Conservation (phyloP, 2,329 filamentous ascomycete genomes). For the Botrytis fabae region DNA sequence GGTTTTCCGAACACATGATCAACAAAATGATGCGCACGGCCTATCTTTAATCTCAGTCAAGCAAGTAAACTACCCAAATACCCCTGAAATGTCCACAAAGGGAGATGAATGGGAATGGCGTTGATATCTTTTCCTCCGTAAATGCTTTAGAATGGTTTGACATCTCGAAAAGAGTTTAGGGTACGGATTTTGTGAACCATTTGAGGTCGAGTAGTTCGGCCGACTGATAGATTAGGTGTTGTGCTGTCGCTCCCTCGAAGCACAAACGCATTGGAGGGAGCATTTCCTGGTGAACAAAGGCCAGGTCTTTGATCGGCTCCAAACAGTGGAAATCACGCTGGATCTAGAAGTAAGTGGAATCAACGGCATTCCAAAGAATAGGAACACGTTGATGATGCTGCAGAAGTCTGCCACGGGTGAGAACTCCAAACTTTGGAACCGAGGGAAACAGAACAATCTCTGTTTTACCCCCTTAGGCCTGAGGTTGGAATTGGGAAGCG, state of each 20-base stretch:
- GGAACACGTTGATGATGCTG: neutral
- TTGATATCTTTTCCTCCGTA: neutral
- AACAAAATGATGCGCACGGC: constrained; percentile 3
- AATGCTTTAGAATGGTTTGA: constrained; percentile 5
- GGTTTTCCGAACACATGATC: constrained; percentile 4
- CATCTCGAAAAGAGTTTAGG: neutral
- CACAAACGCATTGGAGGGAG: neutral
- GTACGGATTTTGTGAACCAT: neutral
- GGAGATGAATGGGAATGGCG: neutral
- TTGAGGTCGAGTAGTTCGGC: constrained; percentile 4
- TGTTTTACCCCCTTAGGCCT: neutral
- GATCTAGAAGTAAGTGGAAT: too few species aligned
- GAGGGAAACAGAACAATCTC: neutral
- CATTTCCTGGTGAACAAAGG: too few species aligned
- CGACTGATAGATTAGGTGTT: neutral
- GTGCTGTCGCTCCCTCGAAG: neutral
- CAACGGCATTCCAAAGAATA: neutral
- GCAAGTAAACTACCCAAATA: neutral
- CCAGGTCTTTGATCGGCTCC: too few species aligned
- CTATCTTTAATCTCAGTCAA: constrained; percentile 16
- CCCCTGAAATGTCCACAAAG: constrained; percentile 11
- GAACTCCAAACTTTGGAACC: neutral
- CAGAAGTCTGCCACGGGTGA: neutral
- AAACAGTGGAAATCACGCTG: neutral
- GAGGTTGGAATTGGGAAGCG: neutral